Base-by-base conservation (phyloP, 257 asterid genomes). In the Schizonepeta tenuifolia region DNA sequence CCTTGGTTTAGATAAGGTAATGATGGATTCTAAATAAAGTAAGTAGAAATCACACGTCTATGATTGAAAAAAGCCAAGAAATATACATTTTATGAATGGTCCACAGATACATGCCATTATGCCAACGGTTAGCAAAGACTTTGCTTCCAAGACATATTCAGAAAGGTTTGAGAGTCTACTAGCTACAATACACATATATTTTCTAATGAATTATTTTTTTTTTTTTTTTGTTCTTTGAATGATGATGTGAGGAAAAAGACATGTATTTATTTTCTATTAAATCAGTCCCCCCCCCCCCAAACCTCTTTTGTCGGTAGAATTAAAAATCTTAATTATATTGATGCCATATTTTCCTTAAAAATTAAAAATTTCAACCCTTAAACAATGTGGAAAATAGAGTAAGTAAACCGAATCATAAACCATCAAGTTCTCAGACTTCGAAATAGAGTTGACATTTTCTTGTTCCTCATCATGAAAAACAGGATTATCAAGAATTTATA, bases 91-190 rank as follows among this genome's bases (percentile, higher is more conserved):
- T 64, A 65, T 33, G 71, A 71, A 50, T 55, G 79, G 74, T 59
- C 74, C 59, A 81, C 60, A 73, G 31, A 78, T 76, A 83, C 72
- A 70, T 75, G 33, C 4, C 33, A 28, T 28, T 28, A 28, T 28
- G 51, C 85, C 86, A 87, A 82, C 87, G 81, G 89, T 79, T 79
- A 74, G 69, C 77, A 75, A 83, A 85, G 83, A 72, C 95, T 86
- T 89, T 64, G 92, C 94, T 89, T 89, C 74, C 67, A 87, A 91
- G 96, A 73, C 77, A 87, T 71, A 69, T 71, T 18, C 71, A 26
- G 59, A 36, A 69, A 70, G 62, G 56, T 65, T 24, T 57, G 64
- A 59, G 41, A 28, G 67, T 44, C 78, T 57, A 49, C 70, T 43
- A 11, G 66, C 47, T 44, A 73, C 71, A 33, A 76, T 40, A 55